phyloP scores from a whole-genome alignment of 192 early-diverging fungal species.

The Rhizophlyctis rosea region DNA sequence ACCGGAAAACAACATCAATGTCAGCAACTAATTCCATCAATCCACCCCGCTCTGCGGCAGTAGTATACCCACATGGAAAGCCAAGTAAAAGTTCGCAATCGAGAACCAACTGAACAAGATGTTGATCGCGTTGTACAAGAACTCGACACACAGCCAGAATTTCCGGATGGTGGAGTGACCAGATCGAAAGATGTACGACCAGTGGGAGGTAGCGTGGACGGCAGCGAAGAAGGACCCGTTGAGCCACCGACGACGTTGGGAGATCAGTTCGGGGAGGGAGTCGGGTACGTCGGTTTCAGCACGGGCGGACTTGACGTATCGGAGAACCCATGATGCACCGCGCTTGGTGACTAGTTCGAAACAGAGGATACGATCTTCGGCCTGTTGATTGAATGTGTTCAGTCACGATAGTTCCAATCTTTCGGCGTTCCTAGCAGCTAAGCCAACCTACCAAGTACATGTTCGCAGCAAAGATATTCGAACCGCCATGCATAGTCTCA shows the following conservation, averaged over 20 bases:
- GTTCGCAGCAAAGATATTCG: constrained; percentile 63
- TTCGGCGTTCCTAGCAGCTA: neutral
- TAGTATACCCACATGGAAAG: constrained; percentile 36
- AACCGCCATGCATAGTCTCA: constrained; percentile 57
- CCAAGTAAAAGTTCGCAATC: constrained; percentile 53
- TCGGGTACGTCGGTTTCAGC: constrained; percentile 77
- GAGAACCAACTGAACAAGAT: constrained; percentile 46
- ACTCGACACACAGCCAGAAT: constrained; percentile 52
- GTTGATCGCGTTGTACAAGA: constrained; percentile 67
- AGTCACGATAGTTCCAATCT: constrained; percentile 4
- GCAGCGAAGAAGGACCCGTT: constrained; percentile 79
- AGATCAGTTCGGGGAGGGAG: constrained; percentile 69
- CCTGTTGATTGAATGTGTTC: constrained; percentile 41
- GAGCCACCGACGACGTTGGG: constrained; percentile 77
- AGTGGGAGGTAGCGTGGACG: constrained; percentile 64
- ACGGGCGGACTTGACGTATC: constrained; percentile 61
- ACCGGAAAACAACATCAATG: neutral
- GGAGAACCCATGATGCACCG: constrained; percentile 56
- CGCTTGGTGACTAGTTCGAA: constrained; percentile 76
- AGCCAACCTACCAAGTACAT: constrained; percentile 31
- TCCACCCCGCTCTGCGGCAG: neutral
- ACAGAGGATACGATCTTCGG: constrained; percentile 82
- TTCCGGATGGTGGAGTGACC: constrained; percentile 51
- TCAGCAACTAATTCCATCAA: neutral
- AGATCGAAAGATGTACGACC: constrained; percentile 52